phyloP scores from a whole-genome alignment of 257 asterid species.

The Jacaranda copaia region DNA sequence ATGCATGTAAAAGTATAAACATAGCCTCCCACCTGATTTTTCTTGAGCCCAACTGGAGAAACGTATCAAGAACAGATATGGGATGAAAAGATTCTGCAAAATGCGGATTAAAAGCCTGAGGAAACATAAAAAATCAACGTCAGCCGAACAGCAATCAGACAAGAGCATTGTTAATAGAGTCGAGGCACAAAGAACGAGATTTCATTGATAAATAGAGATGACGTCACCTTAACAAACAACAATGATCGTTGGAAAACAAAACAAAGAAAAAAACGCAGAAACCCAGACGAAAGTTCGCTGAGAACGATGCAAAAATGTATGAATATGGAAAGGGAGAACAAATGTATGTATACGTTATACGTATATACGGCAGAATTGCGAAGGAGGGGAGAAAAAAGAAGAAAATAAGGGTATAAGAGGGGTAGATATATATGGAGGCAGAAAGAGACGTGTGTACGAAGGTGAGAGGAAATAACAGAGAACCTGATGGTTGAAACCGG shows the following conservation, averaged over 20 bases:
- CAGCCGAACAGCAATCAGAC: conserved; percentile 39
- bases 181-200: conserved; percentile 53
- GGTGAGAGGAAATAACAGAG: conserved; percentile 32
- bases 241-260: conserved; percentile 5
- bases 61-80: conserved; percentile 17
- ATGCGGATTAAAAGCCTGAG: conserved; percentile 41
- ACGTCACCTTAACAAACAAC: conserved; percentile 47
- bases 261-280: conserved; percentile 25
- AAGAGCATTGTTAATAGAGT: conserved; percentile 38
- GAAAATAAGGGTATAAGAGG: neutral
- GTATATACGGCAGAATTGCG: conserved; percentile 14
- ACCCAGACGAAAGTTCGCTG: conserved; percentile 18
- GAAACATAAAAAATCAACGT: conserved; percentile 13
- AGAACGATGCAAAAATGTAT: conserved; percentile 10
- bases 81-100: conserved; percentile 29
- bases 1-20: conserved; percentile 13
- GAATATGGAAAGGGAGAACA: neutral
- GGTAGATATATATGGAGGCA: conserved; percentile 25
- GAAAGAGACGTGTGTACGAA: conserved; percentile 34
- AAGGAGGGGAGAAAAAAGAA: conserved; percentile 16
- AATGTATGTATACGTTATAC: conserved; percentile 17
- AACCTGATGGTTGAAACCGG: conserved; percentile 28
- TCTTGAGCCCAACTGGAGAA: conserved; percentile 35
- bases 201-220: conserved; percentile 28
- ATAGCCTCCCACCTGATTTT: conserved; percentile 33